These are phyloP conservation scores for Paecilomyces fulvus DNA, from an alignment of 2,329 filamentous ascomycete genomes.

Conservation along the genomic window DNA sequence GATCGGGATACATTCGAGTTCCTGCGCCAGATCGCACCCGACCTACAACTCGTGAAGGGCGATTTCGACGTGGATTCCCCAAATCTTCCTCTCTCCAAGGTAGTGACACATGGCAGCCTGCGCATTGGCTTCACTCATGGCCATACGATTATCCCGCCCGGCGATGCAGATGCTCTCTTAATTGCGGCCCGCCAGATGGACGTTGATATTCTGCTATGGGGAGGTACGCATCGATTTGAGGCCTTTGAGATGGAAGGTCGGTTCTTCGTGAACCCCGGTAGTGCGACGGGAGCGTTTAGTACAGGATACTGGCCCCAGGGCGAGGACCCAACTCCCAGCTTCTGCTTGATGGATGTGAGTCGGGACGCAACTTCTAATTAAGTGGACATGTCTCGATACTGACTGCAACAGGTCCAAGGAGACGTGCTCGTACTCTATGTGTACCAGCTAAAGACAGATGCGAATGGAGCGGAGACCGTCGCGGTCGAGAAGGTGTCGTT, in stretches of 20 bases:
- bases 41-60: constrained; percentile 62
- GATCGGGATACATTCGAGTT: constrained; percentile 75
- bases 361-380: neutral
- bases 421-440: constrained; percentile 94
- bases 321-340: constrained; percentile 75
- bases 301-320: constrained; percentile 50
- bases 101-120: constrained; percentile 60
- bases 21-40: constrained; percentile 64
- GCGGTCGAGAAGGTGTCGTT: constrained; percentile 81
- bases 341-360: constrained; percentile 96
- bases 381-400: constrained; percentile 15
- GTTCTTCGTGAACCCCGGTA: constrained; percentile 63
- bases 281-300: constrained; percentile 58
- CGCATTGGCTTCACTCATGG: constrained; percentile 64
- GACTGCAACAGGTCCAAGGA: constrained; percentile 66
- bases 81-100: constrained; percentile 56
- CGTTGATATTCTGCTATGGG: constrained; percentile 61
- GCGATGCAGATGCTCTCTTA: constrained; percentile 57
- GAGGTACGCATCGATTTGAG: constrained; percentile 61
- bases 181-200: constrained; percentile 65
- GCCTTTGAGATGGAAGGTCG: constrained; percentile 65
- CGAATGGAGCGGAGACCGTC: constrained; percentile 67
- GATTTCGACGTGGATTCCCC: constrained; percentile 63
- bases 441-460: constrained; percentile 74
- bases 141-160: constrained; percentile 60